Evolutionary conservation across 345 rosid species (phyloP), one percentile per base, ranked within the genome.

Genomic region (Lagerstroemia speciosa): DNA sequence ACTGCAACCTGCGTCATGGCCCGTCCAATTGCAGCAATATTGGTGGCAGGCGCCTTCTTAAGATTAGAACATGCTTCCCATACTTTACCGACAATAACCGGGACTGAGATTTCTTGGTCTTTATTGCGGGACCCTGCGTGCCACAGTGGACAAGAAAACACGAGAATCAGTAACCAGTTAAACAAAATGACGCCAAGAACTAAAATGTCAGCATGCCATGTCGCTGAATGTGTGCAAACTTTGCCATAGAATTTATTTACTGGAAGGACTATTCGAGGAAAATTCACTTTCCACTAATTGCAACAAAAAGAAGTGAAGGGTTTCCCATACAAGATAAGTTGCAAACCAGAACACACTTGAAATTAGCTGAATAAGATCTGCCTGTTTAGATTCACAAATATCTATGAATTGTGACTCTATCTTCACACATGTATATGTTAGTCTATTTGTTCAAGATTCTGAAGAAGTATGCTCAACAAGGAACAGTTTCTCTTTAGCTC

Each of bases 31-130:
- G 93, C 96, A 11, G 74, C 82, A 40, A 89, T 82, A 75, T 93
- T 89, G 67, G 97, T 79, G 16, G 88, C 72, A 58, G 97, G 93
- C 68, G 83, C 78, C 83, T 91, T 94, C 84, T 91, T 86, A 53
- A 93, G 87, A 74, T 88, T 76, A 57, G 88, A 73, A 55, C 99
- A 94, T 8, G 93, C 85, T 69, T 89, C 96, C 99, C 99, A 91
- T 26, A 94, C 91, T 22, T 83, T 79, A 69, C 99, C 97, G 40
- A 84, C 91, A 8, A 85, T 80, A 78, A 79, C 89, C 1, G 91
- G 90, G 31, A 89, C 84, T 0, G 78, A 43, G 0, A 73, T 75
- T 76, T 76, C 80, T 62, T 74, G 71, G 68, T 84, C 80, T 37
- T 80, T 77, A 63, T 22, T 65, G 63, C 66, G 40, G 37, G 91